Base-by-base conservation (phyloP, 1,139 yeast species). In the Blastobotrys persicus region DNA sequence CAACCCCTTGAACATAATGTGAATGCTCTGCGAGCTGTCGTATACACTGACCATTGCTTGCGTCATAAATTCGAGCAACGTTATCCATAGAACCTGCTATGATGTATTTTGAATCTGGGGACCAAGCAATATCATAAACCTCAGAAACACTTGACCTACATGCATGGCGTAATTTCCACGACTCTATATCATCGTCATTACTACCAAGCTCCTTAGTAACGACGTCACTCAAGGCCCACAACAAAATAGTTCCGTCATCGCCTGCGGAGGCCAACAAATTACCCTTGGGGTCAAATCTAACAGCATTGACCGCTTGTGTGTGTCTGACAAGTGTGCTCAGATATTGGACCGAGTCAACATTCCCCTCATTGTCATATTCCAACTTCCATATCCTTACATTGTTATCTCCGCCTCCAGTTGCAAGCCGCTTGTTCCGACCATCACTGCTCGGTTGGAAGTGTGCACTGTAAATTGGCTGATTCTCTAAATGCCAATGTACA, bases 1-100 rank as follows among this genome's bases (percentile, higher is more conserved):
- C 76, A 2, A 92, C 92, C 2, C 99, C 99, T 67, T 92, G 99
- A 1, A 92, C 94, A 61, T 88, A 91, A 63, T 91, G 97, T 34
- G 73, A 71, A 65, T 92, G 98, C 56, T 87, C 88, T 2, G 81
- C 78, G 44, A 85, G 70, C 50, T 83, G 83, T 12, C 77, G 70
- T 1, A 88, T 74, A 58, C 85, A 77, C 42, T 75, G 73, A 0
- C 92, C 94, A 1, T 76, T 72, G 1, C 68, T 59, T 1, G 79
- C 78, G 54, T 77, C 76, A 62, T 83, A 88, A 0, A 92, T 75
- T 42, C 96, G 73, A 4, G 91, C 78, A 9, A 80, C 75, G 59
- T 89, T 88, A 66, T 92, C 97, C 88, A 92, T 88, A 9, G 95
- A 83, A 1, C 96, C 98, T 2, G 94, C 81, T n/a, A 86, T 81